Conservation (phyloP, 179 eudicot species). For the Camellia oleifera region DNA sequence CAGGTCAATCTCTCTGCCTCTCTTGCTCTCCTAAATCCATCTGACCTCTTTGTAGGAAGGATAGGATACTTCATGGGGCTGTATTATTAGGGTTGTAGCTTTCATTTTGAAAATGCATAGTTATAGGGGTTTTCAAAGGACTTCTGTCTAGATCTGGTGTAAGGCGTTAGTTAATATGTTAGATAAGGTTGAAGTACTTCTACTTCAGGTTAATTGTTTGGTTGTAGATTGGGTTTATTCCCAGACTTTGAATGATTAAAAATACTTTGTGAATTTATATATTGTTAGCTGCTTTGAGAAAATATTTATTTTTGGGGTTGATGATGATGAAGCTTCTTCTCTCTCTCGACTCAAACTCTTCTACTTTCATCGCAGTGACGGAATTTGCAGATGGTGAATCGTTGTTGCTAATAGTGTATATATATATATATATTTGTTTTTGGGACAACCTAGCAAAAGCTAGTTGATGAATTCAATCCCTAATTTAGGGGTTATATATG, state of each 20-base stretch:
- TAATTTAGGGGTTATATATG: background rate
- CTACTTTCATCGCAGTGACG: background rate
- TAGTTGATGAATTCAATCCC: background rate
- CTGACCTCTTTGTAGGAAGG: constrained; percentile 11
- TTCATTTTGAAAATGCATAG: constrained; percentile 1
- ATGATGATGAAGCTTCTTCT: background rate
- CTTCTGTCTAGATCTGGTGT: background rate
- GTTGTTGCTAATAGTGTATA: background rate
- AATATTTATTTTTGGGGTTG: background rate
- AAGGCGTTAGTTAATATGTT: constrained; percentile 1
- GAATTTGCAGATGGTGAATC: background rate
- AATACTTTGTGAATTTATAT: background rate
- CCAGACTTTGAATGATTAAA: no score
- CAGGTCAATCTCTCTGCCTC: constrained; percentile 19
- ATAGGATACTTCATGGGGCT: constrained; percentile 14
- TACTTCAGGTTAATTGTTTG: background rate
- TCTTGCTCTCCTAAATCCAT: constrained; percentile 3
- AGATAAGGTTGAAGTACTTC: background rate
- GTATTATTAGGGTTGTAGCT: background rate
- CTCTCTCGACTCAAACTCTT: background rate
- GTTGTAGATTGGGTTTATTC: background rate
- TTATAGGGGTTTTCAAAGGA: background rate
- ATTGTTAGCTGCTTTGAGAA: background rate
- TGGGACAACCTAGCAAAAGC: background rate
- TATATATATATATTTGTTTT: background rate